Conservation (phyloP, 2,329 filamentous ascomycete genomes). For the Leptodontidium sp. region DNA sequence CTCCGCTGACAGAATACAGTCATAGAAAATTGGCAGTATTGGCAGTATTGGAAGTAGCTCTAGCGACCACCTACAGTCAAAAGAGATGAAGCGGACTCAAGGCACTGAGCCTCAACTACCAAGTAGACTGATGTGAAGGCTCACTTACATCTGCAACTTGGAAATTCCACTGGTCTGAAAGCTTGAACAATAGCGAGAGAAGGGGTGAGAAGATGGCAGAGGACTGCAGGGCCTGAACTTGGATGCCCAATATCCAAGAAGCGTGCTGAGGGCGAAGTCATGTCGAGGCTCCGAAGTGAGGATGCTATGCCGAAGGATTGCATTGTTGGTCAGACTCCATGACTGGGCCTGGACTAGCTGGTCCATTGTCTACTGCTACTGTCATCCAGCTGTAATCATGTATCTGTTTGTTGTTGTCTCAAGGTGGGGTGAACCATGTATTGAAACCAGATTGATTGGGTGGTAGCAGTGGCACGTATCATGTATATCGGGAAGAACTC, state of each 20-base stretch:
- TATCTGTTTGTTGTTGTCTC: not conserved
- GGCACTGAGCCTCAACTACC: too few relatives aligned
- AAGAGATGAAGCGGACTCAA: too few relatives aligned
- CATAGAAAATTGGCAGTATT: too few relatives aligned
- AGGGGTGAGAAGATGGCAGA: too few relatives aligned
- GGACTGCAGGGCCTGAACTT: too few relatives aligned
- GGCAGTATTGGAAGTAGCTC: too few relatives aligned
- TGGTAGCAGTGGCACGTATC: not conserved
- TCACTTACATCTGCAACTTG: not conserved
- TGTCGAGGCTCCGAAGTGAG: not conserved
- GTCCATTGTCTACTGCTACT: too few relatives aligned
- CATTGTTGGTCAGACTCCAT: not conserved
- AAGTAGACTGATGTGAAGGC: too few relatives aligned
- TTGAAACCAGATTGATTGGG: not conserved
- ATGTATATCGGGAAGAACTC: not conserved
- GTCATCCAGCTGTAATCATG: not conserved
- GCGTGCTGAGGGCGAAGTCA: not conserved
- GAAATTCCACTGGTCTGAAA: not conserved
- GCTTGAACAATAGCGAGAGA: not conserved
- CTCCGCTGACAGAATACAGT: too few relatives aligned
- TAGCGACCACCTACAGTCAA: too few relatives aligned
- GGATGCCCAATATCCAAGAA: not conserved
- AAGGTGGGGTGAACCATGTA: constrained; percentile 4
- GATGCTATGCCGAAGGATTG: not conserved
- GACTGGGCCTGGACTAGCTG: too few relatives aligned